phyloP scores from a whole-genome alignment of 306 rosid species.

The Benincasa hispida region DNA sequence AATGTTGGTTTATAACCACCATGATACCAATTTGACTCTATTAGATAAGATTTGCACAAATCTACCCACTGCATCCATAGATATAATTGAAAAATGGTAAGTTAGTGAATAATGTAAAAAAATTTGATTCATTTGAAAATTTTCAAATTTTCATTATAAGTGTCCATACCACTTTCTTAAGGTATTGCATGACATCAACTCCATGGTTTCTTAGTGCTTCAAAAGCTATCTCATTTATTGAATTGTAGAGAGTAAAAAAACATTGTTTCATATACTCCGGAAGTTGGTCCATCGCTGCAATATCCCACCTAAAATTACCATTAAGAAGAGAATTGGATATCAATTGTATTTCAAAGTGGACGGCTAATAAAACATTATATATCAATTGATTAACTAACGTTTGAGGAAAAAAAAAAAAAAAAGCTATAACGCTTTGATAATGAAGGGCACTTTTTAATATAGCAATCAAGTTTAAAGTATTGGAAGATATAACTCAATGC shows the following conservation, averaged over 20 bases:
- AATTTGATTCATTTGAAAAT: not conserved
- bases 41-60: not conserved
- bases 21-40: conserved; percentile 10
- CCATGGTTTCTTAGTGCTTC: not conserved
- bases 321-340: not conserved
- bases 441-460: too few species aligned
- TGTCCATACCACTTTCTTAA: not conserved
- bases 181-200: not conserved
- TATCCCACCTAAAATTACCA: not conserved
- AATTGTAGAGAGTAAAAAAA: not conserved
- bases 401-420: too few species aligned
- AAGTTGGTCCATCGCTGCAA: not conserved
- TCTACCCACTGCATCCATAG: not conserved
- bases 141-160: not conserved
- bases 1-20: not conserved
- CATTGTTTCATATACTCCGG: not conserved
- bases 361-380: too few species aligned
- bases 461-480: too few species aligned
- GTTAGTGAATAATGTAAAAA: not conserved
- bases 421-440: too few species aligned
- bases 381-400: too few species aligned
- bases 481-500: too few species aligned
- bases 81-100: not conserved
- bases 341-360: too few species aligned
- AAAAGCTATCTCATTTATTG: not conserved